Conservation (phyloP, 495 filamentous ascomycete species). For the Annulohypoxylon nitens region DNA sequence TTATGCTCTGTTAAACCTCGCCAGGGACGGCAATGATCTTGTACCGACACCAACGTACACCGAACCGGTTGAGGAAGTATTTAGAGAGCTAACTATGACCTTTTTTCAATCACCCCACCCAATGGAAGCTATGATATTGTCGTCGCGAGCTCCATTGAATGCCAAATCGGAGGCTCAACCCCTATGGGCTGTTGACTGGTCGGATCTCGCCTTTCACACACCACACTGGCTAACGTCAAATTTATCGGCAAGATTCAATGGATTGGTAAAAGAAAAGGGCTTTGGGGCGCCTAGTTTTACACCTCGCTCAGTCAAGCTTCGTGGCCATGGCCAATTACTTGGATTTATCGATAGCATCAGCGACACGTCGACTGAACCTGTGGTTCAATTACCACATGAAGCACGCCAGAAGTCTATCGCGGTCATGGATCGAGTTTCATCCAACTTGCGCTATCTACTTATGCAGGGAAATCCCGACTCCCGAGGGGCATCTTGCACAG, state of each 20-base stretch:
- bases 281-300: neutral
- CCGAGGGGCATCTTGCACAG: neutral
- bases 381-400: neutral
- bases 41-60: slow-evolving; percentile 23
- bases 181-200: slow-evolving; percentile 22
- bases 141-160: slow-evolving; percentile 13
- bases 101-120: slow-evolving; percentile 18
- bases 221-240: slow-evolving; percentile 24
- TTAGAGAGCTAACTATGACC: slow-evolving; percentile 7
- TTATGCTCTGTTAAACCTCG: slow-evolving; percentile 22
- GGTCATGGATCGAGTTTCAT: neutral
- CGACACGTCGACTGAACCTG: neutral
- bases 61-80: slow-evolving; percentile 11
- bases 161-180: neutral
- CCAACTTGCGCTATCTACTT: neutral
- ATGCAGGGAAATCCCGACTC: neutral
- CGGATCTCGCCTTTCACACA: slow-evolving; percentile 19
- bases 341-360: slow-evolving; percentile 2
- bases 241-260: slow-evolving; percentile 5
- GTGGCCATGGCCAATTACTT: slow-evolving; percentile 7
- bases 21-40: slow-evolving; percentile 21
- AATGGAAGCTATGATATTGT: slow-evolving; percentile 16
- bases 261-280: neutral
- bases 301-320: neutral
- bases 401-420: neutral